A percentile compares a stretch with the other conserved stretches of the same genome.
Conservation (phyloP, 257 asterid species). For the Gentiana dahurica region DNA sequence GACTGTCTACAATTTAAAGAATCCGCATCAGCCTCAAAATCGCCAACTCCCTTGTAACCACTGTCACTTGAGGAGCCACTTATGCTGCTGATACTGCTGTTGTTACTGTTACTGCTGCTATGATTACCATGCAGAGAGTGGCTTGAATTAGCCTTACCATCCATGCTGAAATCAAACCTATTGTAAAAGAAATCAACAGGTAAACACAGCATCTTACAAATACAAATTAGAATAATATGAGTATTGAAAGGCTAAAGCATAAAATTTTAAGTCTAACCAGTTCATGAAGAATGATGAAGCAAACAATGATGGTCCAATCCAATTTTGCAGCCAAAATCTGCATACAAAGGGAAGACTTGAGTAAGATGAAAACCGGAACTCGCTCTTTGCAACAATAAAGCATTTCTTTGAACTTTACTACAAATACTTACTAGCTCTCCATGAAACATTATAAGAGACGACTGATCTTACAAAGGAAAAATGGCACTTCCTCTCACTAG, state of each 20-base stretch:
- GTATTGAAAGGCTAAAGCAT: conserved; percentile 3
- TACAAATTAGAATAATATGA: conserved; percentile 4
- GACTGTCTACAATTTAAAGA: conserved; percentile 77
- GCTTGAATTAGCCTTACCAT: conserved; percentile 53
- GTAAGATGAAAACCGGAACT: background rate
- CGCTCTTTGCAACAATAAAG: conserved; percentile 1
- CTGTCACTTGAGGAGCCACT: conserved; percentile 90
- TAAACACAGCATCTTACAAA: too few species aligned
- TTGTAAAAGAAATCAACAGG: conserved; percentile 12
- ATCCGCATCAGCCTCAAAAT: conserved; percentile 98
- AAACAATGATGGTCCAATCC: conserved; percentile 89
- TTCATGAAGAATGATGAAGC: conserved; percentile 71
- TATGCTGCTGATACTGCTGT: conserved; percentile 80
- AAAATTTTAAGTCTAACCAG: conserved; percentile 44
- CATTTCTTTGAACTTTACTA: too few species aligned
- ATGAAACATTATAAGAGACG: too few species aligned
- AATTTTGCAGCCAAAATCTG: conserved; percentile 98
- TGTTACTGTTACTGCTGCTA: conserved; percentile 87
- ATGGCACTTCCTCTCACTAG: too few species aligned
- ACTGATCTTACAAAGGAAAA: too few species aligned
- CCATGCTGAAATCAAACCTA: conserved; percentile 41
- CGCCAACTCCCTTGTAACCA: conserved; percentile 66
- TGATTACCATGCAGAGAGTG: conserved; percentile 58
- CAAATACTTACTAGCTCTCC: too few species aligned
- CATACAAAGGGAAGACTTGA: conserved; percentile 7